These are phyloP conservation scores for Solanum lycopersicoides DNA, from an alignment of 257 asterid species.

Conservation along the genomic window DNA sequence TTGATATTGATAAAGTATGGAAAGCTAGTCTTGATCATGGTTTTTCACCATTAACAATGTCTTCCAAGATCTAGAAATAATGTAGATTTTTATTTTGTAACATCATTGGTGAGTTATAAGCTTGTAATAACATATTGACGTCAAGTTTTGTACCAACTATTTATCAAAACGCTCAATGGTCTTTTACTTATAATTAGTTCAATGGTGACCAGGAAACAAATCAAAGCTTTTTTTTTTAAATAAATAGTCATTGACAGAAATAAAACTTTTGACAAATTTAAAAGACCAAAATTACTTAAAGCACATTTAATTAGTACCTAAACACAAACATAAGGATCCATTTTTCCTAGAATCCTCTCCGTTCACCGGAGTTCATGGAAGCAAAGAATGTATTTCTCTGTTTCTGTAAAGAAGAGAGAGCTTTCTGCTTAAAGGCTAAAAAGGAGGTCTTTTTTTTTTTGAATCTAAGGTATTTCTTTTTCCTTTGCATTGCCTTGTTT, in stretches of 20 bases:
- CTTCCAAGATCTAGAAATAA: background rate
- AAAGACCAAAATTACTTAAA: background rate
- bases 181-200: too few relatives aligned
- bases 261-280: background rate
- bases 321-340: background rate
- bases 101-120: background rate
- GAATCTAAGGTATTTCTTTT: background rate
- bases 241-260: too few relatives aligned
- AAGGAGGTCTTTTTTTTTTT: too few relatives aligned
- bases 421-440: background rate
- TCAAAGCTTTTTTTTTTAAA: too few relatives aligned
- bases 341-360: background rate
- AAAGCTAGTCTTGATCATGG: conserved; percentile 59
- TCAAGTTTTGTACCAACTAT: background rate
- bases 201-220: too few relatives aligned
- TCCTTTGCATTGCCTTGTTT: background rate
- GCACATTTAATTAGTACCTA: too few relatives aligned
- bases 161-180: too few relatives aligned
- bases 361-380: background rate
- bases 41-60: conserved; percentile 33
- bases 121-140: background rate
- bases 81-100: background rate
- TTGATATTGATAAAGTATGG: conserved; percentile 54
- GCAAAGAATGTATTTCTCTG: background rate
- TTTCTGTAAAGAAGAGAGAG: background rate